Percentiles rank a stretch among this genome's conserved stretches.
These are phyloP conservation scores for Zea luxurians DNA, from an alignment of 176 grass and related monocot genomes.

Conservation along the genomic window DNA sequence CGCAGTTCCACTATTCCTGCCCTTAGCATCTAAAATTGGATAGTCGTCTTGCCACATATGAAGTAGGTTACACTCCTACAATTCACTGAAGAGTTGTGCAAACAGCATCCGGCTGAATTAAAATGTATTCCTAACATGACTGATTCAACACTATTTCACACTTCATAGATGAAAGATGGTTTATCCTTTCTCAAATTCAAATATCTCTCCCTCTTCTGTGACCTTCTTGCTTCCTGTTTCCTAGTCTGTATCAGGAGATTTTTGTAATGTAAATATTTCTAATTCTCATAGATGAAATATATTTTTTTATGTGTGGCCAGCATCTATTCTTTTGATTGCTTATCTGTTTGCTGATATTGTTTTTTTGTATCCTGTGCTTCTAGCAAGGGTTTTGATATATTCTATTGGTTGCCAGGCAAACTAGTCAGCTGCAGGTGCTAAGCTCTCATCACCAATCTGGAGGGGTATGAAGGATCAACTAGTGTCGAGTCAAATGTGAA, in stretches of 20 bases:
- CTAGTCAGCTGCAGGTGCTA: conserved; percentile 85
- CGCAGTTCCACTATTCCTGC: conserved; percentile 3
- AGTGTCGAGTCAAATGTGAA: not conserved
- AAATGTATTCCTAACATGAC: not conserved
- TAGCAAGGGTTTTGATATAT: not conserved
- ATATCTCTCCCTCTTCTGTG: not conserved
- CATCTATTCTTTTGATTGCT: conserved; percentile 7
- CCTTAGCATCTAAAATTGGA: not conserved
- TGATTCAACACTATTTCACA: not conserved
- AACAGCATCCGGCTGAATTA: not conserved
- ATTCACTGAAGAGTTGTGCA: not conserved
- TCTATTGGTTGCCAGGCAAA: conserved; percentile 60
- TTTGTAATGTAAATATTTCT: conserved; percentile 3
- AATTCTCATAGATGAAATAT: not conserved
- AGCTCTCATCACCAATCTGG: conserved; percentile 95
- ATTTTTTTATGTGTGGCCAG: not conserved
- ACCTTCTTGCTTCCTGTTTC: not conserved
- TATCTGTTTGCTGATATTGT: conserved; percentile 7
- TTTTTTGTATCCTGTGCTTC: conserved; percentile 3
- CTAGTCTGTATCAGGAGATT: conserved; percentile 3
- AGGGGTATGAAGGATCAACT: conserved; percentile 62
- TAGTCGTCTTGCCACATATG: not conserved
- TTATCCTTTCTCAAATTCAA: conserved; percentile 2
- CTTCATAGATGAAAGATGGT: not conserved
- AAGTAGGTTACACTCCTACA: not conserved